phyloP scores from a whole-genome alignment of 768 basidiomycete genomes.

The Favolaschia claudopus region DNA sequence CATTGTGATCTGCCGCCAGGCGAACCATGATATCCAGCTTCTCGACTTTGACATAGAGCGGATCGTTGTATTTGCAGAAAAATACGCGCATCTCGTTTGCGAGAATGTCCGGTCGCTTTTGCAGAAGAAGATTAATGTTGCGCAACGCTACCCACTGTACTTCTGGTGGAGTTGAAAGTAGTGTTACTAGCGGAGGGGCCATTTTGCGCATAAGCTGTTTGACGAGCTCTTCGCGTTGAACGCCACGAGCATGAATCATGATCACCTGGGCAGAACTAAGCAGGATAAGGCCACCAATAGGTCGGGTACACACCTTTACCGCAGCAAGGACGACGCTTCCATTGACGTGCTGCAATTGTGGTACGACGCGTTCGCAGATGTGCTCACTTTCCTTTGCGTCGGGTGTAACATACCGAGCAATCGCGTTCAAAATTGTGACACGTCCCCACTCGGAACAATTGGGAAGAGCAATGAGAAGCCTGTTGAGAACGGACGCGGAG shows the following conservation, averaged over 20 bases:
- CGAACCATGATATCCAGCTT: constrained; percentile 99
- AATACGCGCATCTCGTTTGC: constrained; percentile 98
- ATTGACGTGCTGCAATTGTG: constrained; percentile 97
- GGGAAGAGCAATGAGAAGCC: constrained; percentile 92
- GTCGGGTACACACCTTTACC: constrained; percentile 71
- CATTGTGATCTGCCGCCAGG: constrained; percentile 88
- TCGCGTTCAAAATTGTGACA: constrained; percentile 87
- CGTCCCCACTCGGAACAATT: constrained; percentile 99
- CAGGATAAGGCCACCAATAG: background rate
- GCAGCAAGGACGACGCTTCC: constrained; percentile 95
- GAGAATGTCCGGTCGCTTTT: constrained; percentile 90
- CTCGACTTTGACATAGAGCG: constrained; percentile 98
- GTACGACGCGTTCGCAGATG: constrained; percentile 96
- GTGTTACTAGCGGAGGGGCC: constrained; percentile 95
- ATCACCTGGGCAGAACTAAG: constrained; percentile 66
- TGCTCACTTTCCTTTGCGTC: constrained; percentile 97
- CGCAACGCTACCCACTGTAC: constrained; percentile 98
- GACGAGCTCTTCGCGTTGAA: constrained; percentile 81
- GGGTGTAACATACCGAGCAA: constrained; percentile 80
- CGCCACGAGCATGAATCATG: constrained; percentile 93
- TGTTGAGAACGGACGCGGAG: constrained; percentile 80
- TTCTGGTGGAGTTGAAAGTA: constrained; percentile 95
- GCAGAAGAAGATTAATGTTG: constrained; percentile 95
- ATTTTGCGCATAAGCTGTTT: constrained; percentile 93
- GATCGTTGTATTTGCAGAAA: constrained; percentile 99